Percentiles rank a stretch among this genome's conserved stretches.
Evolutionary conservation across 2,329 filamentous ascomycete genomes (phyloP).

Genomic region (Sclerotiophoma versabilis): DNA sequence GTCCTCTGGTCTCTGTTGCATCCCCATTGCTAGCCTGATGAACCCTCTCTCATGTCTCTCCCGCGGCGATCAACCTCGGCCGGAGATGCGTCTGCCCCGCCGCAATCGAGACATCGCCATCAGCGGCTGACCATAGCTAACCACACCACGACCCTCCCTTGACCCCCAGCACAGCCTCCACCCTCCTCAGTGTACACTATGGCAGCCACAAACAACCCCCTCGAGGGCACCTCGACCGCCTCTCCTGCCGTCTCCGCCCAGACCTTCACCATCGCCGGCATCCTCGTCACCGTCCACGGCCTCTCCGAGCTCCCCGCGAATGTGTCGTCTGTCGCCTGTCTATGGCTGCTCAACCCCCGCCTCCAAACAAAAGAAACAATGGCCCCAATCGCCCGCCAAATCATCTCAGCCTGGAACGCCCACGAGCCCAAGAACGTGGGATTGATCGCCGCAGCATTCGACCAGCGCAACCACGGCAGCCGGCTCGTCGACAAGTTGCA

Average conservation of each 20-base stretch:
- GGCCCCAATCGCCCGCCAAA: slow-evolving; percentile 73
- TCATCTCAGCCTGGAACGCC: slow-evolving; percentile 72
- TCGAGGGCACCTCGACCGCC: slow-evolving; percentile 35
- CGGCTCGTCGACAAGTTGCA: slow-evolving; percentile 70
- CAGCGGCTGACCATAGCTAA: neutral
- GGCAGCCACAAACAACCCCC: slow-evolving; percentile 46
- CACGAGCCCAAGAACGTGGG: slow-evolving; percentile 55
- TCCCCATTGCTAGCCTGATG: neutral
- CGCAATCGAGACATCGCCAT: neutral
- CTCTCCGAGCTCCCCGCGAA: slow-evolving; percentile 72
- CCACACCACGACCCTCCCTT: neutral
- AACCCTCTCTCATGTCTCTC: slow-evolving; percentile 1
- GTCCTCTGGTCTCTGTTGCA: neutral
- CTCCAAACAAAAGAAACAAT: slow-evolving; percentile 75
- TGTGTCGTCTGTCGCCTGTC: slow-evolving; percentile 68
- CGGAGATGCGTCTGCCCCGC: slow-evolving; percentile 7
- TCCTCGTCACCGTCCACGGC: slow-evolving; percentile 81
- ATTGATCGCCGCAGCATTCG: slow-evolving; percentile 83
- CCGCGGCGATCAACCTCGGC: slow-evolving; percentile 14
- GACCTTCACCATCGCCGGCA: slow-evolving; percentile 76
- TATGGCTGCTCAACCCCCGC: slow-evolving; percentile 92
- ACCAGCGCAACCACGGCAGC: slow-evolving; percentile 90
- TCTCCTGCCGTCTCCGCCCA: slow-evolving; percentile 64
- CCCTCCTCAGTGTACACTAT: slow-evolving; percentile 20
- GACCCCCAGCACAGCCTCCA: neutral